Percentiles rank a stretch among this genome's conserved stretches.
Conservation (phyloP, 2,329 filamentous ascomycete genomes). For the Lachnellula willkommii region DNA sequence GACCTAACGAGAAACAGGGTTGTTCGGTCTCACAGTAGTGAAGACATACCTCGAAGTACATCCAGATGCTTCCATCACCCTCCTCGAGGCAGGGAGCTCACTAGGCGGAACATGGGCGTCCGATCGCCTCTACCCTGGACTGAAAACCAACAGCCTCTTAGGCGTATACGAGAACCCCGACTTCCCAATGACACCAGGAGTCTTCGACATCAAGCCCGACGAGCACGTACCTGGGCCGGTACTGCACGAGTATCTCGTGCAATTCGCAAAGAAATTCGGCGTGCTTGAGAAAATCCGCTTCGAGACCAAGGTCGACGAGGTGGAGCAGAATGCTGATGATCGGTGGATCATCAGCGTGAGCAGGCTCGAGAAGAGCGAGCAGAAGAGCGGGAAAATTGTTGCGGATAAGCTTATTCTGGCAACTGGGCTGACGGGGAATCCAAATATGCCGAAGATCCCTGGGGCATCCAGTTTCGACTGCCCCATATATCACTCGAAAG, state of each 20-base stretch:
- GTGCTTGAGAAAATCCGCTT: slow-evolving; percentile 45
- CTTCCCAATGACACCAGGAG: slow-evolving; percentile 60
- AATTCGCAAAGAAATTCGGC: slow-evolving; percentile 50
- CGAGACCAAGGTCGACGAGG: slow-evolving; percentile 43
- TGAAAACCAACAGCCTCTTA: slow-evolving; percentile 69
- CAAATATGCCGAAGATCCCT: slow-evolving; percentile 42
- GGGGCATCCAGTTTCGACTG: slow-evolving; percentile 42
- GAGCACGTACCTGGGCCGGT: slow-evolving; percentile 55
- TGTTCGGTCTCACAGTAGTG: slow-evolving; percentile 54
- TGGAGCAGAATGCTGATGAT: slow-evolving; percentile 37
- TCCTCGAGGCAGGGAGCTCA: slow-evolving; percentile 53
- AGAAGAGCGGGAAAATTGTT: slow-evolving; percentile 30
- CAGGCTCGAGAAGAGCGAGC: slow-evolving; percentile 37
- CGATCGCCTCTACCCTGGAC: slow-evolving; percentile 59
- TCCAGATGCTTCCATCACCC: slow-evolving; percentile 45
- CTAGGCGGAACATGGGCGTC: slow-evolving; percentile 67
- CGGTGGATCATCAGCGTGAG: slow-evolving; percentile 37
- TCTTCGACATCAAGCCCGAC: slow-evolving; percentile 43
- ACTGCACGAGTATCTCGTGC: slow-evolving; percentile 51
- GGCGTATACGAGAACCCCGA: slow-evolving; percentile 71
- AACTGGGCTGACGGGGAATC: slow-evolving; percentile 48
- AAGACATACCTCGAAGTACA: slow-evolving; percentile 57
- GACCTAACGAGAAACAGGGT: slow-evolving; percentile 25
- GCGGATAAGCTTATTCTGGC: slow-evolving; percentile 48
- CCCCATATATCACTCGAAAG: slow-evolving; percentile 46